Evolutionary conservation across 179 eudicot genomes (phyloP), one percentile per base, ranked within the genome.

Genomic region (Nepenthes alata): DNA sequence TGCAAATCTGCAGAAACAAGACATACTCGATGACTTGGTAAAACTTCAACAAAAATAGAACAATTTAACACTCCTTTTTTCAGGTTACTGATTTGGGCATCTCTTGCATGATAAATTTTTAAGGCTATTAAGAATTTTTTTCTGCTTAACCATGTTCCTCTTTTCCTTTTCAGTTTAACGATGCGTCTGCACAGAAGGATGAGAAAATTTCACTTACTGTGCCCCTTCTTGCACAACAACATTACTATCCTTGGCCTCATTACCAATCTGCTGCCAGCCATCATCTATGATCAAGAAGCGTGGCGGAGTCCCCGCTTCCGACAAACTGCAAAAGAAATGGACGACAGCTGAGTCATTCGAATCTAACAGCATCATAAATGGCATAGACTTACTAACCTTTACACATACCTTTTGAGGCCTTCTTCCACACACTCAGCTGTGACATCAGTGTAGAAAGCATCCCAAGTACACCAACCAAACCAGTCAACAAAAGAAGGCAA

Each of bases 391-490:
- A 52, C 16, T 3, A 10, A 16, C 16, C 55, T 11, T 4, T 25
- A 55, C n/a, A 34, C 2, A 13, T 65, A 86, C 98, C 96, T 91
- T 66, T 75, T 68, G 25, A 91, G 91, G 65, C 96, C 98, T 72
- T 84, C 83, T 37, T 91, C 88, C 67, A 89, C 95, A 36, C 95
- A 95, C 68, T 89, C 96, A 6, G 98, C 96, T 9, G 98, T 91
- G 75, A 91, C 96, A 72, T 91, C 91, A 6, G 96, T 91, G 78
- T 91, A 91, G 73, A 89, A 91, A 60, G 98, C 98, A 83, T 91
- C 98, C 98, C 98, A 91, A 10, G 98, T 91, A 68, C 98, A 91
- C 98, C 98, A 91, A 53, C 98, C 98, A 74, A 91, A 91, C 95
- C 96, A 91, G 74, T 91, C 96, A 35, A 91, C 67, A 61, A 89